Evolutionary conservation across 768 basidiomycete genomes (phyloP).

Genomic region (Leccinum sublutescens): DNA sequence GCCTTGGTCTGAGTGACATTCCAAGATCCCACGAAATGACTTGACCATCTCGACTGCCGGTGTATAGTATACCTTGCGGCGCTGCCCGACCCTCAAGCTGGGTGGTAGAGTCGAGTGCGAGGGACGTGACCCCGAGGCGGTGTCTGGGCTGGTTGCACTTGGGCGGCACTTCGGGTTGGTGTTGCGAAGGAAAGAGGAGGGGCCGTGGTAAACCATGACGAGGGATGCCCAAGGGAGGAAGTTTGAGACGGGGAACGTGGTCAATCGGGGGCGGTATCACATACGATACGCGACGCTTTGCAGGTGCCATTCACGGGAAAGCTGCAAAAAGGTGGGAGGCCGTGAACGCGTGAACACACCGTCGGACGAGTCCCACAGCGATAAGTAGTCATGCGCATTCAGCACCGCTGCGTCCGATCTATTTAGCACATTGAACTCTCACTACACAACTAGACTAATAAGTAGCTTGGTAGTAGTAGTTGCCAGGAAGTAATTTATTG

Average conservation of each 20-base stretch:
- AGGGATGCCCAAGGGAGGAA: conserved; percentile 64
- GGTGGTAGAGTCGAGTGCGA: conserved; percentile 87
- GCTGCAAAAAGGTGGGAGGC: background rate
- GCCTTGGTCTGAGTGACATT: conserved; percentile 52
- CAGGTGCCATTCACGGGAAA: conserved; percentile 38
- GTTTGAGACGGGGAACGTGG: conserved; percentile 59
- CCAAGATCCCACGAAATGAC: conserved; percentile 86
- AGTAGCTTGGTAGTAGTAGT: background rate
- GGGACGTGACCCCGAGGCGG: conserved; percentile 78
- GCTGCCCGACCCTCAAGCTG: conserved; percentile 58
- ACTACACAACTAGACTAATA: background rate
- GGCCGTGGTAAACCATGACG: conserved; percentile 71
- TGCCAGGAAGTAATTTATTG: background rate
- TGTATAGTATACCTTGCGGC: conserved; percentile 88
- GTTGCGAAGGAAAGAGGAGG: conserved; percentile 49
- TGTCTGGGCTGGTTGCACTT: conserved; percentile 64
- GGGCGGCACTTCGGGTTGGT: conserved; percentile 19
- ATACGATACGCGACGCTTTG: conserved; percentile 78
- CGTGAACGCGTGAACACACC: background rate
- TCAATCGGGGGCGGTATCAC: conserved; percentile 74
- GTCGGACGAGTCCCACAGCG: background rate
- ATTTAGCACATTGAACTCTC: background rate
- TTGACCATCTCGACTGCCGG: conserved; percentile 86
- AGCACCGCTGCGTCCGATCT: conserved; percentile 9
- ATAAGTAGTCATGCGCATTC: background rate